These are phyloP conservation scores for Moesziomyces parantarcticus DNA, from an alignment of 1,284 basidiomycete genomes.

Conservation along the genomic window DNA sequence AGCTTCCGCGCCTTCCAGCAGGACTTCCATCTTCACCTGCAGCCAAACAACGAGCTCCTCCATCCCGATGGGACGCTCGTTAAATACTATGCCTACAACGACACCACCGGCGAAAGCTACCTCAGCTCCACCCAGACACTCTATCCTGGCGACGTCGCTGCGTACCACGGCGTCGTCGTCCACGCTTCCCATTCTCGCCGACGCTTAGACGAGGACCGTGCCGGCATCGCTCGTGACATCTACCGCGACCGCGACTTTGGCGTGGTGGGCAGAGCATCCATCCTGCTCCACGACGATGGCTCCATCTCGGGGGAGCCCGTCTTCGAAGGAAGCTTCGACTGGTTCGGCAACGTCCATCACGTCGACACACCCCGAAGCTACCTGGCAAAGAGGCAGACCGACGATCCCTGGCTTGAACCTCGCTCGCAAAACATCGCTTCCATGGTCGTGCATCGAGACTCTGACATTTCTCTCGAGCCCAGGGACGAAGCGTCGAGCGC, in stretches of 20 bases:
- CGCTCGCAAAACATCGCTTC: constrained; percentile 22
- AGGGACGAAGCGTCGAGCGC: constrained; percentile 11
- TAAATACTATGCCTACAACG: constrained; percentile 40
- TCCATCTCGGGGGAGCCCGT: constrained; percentile 36
- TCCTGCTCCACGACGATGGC: constrained; percentile 58
- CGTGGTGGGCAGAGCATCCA: constrained; percentile 56
- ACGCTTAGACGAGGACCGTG: constrained; percentile 51
- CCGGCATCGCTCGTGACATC: constrained; percentile 48
- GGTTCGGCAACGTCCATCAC: constrained; percentile 57
- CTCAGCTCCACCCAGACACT: constrained; percentile 35
- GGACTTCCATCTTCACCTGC: constrained; percentile 54
- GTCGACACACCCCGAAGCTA: constrained; percentile 47
- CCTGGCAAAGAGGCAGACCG: constrained; percentile 27
- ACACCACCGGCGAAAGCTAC: constrained; percentile 33
- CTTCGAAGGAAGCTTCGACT: constrained; percentile 59
- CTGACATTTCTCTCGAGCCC: constrained; percentile 44
- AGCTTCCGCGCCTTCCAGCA: constrained; percentile 59
- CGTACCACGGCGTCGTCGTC: constrained; percentile 61
- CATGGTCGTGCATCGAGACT: constrained; percentile 54
- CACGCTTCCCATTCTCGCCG: constrained; percentile 38
- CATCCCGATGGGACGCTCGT: constrained; percentile 57
- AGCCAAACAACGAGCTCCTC: constrained; percentile 55
- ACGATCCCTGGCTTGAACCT: constrained; percentile 38
- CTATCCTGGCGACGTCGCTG: constrained; percentile 49
- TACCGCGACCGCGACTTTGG: constrained; percentile 41